Evolutionary conservation across 2,329 filamentous ascomycete genomes (phyloP).

Genomic region (Monilinia fructigena): DNA sequence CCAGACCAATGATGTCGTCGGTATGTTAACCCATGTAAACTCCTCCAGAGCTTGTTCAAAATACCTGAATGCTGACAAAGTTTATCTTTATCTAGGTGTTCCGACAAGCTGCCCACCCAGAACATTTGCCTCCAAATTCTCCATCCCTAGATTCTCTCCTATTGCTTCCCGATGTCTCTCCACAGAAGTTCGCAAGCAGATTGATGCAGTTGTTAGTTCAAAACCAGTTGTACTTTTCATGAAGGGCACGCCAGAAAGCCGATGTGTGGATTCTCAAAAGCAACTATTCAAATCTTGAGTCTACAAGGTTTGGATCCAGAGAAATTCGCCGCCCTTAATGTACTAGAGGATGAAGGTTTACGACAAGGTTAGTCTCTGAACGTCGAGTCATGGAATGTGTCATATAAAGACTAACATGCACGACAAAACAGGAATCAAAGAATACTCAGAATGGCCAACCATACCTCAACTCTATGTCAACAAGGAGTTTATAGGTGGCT

Average conservation of each 20-base stretch:
- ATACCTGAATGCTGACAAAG: slow-evolving; percentile 23
- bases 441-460: slow-evolving; percentile 98
- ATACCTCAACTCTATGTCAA: slow-evolving; percentile 96
- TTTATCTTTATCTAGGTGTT: slow-evolving; percentile 43
- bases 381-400: background rate
- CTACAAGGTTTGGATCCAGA: slow-evolving; percentile 90
- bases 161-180: slow-evolving; percentile 66
- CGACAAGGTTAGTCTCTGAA: slow-evolving; percentile 61
- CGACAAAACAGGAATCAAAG: slow-evolving; percentile 75
- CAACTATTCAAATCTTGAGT: slow-evolving; percentile 90
- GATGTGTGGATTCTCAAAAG: slow-evolving; percentile 94
- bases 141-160: slow-evolving; percentile 36
- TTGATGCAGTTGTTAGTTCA: slow-evolving; percentile 84
- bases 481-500: slow-evolving; percentile 96
- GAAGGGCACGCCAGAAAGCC: slow-evolving; percentile 98
- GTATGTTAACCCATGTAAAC: slow-evolving; percentile 25
- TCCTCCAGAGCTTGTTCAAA: too few relatives aligned
- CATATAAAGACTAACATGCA: background rate
- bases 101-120: slow-evolving; percentile 46
- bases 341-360: slow-evolving; percentile 86
- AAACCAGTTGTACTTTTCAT: slow-evolving; percentile 97
- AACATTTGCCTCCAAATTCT: slow-evolving; percentile 33
- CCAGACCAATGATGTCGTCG: slow-evolving; percentile 37
- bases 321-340: slow-evolving; percentile 98
- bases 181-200: slow-evolving; percentile 73